Evolutionary conservation across 805 yeast species (phyloP).

Genomic region (Teunomyces panamensis): DNA sequence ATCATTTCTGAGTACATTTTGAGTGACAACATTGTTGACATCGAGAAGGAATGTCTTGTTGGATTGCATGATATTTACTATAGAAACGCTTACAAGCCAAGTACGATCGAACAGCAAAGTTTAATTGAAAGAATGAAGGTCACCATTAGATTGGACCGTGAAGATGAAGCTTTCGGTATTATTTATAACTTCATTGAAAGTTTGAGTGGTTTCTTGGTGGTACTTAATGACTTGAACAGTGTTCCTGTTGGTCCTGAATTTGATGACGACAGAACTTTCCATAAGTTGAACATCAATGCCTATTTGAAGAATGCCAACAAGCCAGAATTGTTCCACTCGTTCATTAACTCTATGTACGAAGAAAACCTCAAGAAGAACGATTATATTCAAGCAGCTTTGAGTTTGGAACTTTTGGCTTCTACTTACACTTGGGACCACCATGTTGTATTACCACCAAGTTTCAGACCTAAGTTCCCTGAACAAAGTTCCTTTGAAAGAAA

Average conservation of each 20-base stretch:
- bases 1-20: slow-evolving; percentile 63
- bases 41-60: slow-evolving; percentile 60
- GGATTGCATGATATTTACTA: slow-evolving; percentile 66
- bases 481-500: slow-evolving; percentile 81
- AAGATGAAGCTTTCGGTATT: slow-evolving; percentile 58
- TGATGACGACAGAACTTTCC: slow-evolving; percentile 83
- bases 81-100: slow-evolving; percentile 56
- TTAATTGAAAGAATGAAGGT: slow-evolving; percentile 51
- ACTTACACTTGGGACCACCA: slow-evolving; percentile 74
- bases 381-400: slow-evolving; percentile 77
- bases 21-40: slow-evolving; percentile 54
- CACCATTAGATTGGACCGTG: slow-evolving; percentile 53
- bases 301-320: slow-evolving; percentile 73
- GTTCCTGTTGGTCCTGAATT: slow-evolving; percentile 83
- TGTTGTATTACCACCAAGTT: slow-evolving; percentile 50
- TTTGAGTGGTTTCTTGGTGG: slow-evolving; percentile 58
- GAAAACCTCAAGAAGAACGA: slow-evolving; percentile 58
- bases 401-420: slow-evolving; percentile 72
- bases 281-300: slow-evolving; percentile 70
- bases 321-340: slow-evolving; percentile 78
- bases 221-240: slow-evolving; percentile 61
- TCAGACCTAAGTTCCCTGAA: slow-evolving; percentile 70
- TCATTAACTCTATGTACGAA: slow-evolving; percentile 70
- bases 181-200: slow-evolving; percentile 51
- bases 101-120: slow-evolving; percentile 48